Percentiles rank a stretch among this genome's conserved stretches.
phyloP scores from a whole-genome alignment of 306 rosid species.

The Quercus robur region DNA sequence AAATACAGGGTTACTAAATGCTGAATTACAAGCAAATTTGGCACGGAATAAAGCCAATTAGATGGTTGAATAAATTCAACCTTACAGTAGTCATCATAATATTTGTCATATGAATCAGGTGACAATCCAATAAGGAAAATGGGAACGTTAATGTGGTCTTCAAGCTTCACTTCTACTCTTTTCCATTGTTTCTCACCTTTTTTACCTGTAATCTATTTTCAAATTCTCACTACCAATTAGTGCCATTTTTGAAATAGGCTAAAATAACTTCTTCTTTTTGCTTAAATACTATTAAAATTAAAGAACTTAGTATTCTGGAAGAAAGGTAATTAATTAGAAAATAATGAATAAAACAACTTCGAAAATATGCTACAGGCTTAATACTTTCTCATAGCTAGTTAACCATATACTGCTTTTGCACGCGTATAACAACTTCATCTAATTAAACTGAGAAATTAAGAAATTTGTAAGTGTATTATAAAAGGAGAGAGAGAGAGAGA shows the following conservation, averaged over 20 bases:
- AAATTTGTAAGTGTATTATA: not conserved
- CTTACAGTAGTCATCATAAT: conserved; percentile 51
- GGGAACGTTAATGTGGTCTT: conserved; percentile 44
- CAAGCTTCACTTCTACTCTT: conserved; percentile 42
- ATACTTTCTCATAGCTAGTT: too few relatives aligned
- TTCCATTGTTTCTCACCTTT: conserved; percentile 47
- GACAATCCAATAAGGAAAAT: conserved; percentile 23
- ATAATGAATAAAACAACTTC: too few relatives aligned
- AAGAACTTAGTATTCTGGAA: not conserved
- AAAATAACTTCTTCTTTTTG: not conserved
- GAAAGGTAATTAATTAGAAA: too few relatives aligned
- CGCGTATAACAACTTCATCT: too few relatives aligned
- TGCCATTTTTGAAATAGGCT: not conserved
- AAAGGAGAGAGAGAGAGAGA: not conserved
- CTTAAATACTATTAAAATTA: not conserved
- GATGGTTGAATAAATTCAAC: too few relatives aligned
- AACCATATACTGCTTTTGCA: too few relatives aligned
- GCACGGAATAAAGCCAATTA: too few relatives aligned
- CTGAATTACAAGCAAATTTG: too few relatives aligned
- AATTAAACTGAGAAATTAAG: not conserved
- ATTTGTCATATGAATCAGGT: conserved; percentile 26
- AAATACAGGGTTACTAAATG: too few relatives aligned
- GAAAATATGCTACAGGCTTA: too few relatives aligned
- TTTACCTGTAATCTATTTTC: conserved; percentile 28
- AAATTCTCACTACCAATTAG: not conserved